phyloP scores from a whole-genome alignment of 352 stramenopile species.

The Phytophthora aleatoria region DNA sequence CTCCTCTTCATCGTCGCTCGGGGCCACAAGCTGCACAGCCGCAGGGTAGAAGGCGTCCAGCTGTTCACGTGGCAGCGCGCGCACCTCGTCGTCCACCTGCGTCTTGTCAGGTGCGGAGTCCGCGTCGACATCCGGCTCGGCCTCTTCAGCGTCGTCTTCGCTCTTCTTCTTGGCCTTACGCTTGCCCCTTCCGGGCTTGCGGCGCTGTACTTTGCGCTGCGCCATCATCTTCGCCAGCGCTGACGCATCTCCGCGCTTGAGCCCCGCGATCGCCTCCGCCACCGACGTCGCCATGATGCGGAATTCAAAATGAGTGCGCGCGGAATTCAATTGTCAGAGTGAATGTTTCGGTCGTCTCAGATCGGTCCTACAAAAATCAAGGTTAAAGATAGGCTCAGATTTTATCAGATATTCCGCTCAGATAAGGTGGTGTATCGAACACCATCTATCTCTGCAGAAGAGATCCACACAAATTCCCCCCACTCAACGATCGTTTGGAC shows the following conservation, averaged over 20 bases:
- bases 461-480: slow-evolving; percentile 62
- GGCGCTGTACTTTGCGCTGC: slow-evolving; percentile 38
- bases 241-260: slow-evolving; percentile 41
- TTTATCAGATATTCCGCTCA: slow-evolving; percentile 1
- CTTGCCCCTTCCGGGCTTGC: slow-evolving; percentile 22
- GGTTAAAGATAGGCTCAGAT: not conserved
- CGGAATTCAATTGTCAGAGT: not conserved
- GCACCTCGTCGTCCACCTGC: slow-evolving; percentile 61
- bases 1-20: slow-evolving; percentile 33
- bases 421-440: slow-evolving; percentile 1
- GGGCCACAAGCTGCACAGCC: slow-evolving; percentile 38
- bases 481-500: slow-evolving; percentile 41
- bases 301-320: slow-evolving; percentile 31
- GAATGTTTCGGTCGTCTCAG: not conserved
- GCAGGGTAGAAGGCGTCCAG: slow-evolving; percentile 62
- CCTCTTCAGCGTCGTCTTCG: slow-evolving; percentile 16
- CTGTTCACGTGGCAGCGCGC: slow-evolving; percentile 46
- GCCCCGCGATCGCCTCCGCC: slow-evolving; percentile 47
- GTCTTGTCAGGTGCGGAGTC: slow-evolving; percentile 1
- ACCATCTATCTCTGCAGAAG: slow-evolving; percentile 10
- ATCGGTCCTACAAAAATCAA: not conserved
- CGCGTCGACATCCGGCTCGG: slow-evolving; percentile 15
- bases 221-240: slow-evolving; percentile 42
- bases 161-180: slow-evolving; percentile 39
- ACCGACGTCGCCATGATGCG: slow-evolving; percentile 23